phyloP scores from a whole-genome alignment of 2,329 filamentous ascomycete genomes.

The Hypoxylon sp. region DNA sequence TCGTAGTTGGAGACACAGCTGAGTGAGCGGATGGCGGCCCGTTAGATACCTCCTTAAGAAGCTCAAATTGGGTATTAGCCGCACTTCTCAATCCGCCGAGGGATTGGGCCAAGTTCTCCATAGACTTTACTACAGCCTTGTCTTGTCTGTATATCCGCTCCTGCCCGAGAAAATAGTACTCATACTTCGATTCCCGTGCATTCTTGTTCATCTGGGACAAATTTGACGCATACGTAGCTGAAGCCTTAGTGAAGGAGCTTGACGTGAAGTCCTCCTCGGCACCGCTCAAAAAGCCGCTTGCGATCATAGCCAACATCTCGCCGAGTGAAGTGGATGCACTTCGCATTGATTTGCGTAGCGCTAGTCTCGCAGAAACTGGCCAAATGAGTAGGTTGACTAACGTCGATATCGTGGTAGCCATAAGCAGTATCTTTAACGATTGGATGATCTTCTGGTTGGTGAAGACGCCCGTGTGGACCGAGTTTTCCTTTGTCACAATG shows the following conservation, averaged over 20 bases:
- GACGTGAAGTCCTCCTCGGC: constrained; percentile 82
- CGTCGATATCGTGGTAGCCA: constrained; percentile 81
- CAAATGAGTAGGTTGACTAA: constrained; percentile 83
- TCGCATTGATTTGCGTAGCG: constrained; percentile 80
- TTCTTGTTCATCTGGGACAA: constrained; percentile 81
- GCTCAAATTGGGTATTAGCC: constrained; percentile 87
- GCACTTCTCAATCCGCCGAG: constrained; percentile 92
- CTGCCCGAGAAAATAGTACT: constrained; percentile 85
- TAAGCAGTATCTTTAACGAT: constrained; percentile 85
- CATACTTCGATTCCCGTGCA: constrained; percentile 87
- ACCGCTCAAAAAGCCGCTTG: constrained; percentile 85
- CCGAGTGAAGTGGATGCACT: constrained; percentile 81
- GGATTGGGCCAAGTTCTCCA: constrained; percentile 88
- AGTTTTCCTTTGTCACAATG: constrained; percentile 90
- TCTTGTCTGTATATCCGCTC: constrained; percentile 86
- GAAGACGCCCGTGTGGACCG: constrained; percentile 85
- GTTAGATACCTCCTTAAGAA: constrained; percentile 75
- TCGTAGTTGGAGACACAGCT: constrained; percentile 53
- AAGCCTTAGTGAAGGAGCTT: constrained; percentile 73
- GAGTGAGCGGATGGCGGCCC: constrained; percentile 51
- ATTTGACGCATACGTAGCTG: constrained; percentile 74
- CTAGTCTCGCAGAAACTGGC: constrained; percentile 81
- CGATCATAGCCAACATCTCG: constrained; percentile 85
- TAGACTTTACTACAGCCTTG: constrained; percentile 82
- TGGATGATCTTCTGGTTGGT: constrained; percentile 86